Base-by-base conservation (phyloP, 768 basidiomycete genomes). In the Atractiella rhizophila region DNA sequence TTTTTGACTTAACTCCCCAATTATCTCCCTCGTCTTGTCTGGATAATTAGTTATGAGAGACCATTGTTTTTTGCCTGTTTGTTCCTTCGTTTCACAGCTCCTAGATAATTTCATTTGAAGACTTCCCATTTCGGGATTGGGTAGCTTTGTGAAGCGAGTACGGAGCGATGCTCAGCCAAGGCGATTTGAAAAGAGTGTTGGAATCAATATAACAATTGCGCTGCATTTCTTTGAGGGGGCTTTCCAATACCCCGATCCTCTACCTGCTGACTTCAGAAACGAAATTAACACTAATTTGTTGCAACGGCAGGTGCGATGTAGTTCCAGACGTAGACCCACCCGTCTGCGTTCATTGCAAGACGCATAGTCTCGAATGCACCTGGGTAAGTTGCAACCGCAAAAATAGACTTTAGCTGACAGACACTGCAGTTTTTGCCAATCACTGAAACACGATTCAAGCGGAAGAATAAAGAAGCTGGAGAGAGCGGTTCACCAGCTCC, bases 391-490 rank as follows among this genome's bases (percentile, higher is more conserved):
- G 1, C n/a, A 2, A 23, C 31, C 4, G n/a, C 21, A 7, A n/a
- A 24, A 5, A 6, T 13, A 2, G 2, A 15, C 9, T 28, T n/a
- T 20, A 12, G 24, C 21, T 16, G 13, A 5, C 36, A 28, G 25
- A 29, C 24, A 1, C 35, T 29, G 12, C 42, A 51, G 62, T 88
- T 91, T 65, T 71, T 96, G 11, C 91, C 91, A 29, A 98, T 98
- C 51, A 82, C 88, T 9, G 91, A 96, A 59, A 98, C 91, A 0
- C 74, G 91, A 16, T 98, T 94, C 68, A 94, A 94, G 64, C 91
- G 91, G 65, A 83, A 83, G 63, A 76, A 77, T 50, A 43, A 73
- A 32, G n/a, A 77, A 83, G 52, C 74, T 79, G 51, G 76, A 76
- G 38, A 60, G 63, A 2, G 60, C 62, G 0, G 23, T 35, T 28